These are phyloP conservation scores for Vitis amurensis DNA, from an alignment of 164 flowering plant species.

Conservation along the genomic window DNA sequence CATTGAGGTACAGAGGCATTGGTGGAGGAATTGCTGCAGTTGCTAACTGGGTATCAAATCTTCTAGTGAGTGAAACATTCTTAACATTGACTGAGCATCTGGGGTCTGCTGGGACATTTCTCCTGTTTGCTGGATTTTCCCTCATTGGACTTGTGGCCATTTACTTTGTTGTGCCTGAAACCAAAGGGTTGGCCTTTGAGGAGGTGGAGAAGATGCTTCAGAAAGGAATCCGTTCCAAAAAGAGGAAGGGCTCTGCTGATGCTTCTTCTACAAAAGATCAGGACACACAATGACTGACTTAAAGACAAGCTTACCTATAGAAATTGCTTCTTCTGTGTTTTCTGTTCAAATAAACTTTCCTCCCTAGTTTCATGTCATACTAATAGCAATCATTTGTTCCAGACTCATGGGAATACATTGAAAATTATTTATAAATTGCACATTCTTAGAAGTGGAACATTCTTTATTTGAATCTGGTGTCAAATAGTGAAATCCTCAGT, in stretches of 20 bases:
- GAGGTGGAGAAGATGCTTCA: conserved; percentile 66
- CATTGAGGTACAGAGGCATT: conserved; percentile 66
- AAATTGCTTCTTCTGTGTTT: too few relatives aligned
- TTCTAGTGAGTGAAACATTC: conserved; percentile 65
- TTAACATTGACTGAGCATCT: conserved; percentile 61
- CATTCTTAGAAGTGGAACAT: too few relatives aligned
- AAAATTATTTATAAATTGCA: too few relatives aligned
- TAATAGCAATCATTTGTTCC: too few relatives aligned
- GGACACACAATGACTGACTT: too few relatives aligned
- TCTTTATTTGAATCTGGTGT: too few relatives aligned
- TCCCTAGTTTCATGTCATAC: too few relatives aligned
- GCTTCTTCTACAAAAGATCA: too few relatives aligned
- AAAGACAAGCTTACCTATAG: too few relatives aligned
- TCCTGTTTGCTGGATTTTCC: conserved; percentile 62
- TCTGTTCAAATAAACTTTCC: too few relatives aligned
- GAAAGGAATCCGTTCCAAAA: conserved; percentile 18
- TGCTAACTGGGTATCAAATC: conserved; percentile 76
- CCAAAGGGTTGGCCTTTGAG: conserved; percentile 63
- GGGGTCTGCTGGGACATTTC: conserved; percentile 69
- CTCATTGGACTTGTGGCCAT: conserved; percentile 28
- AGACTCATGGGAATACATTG: too few relatives aligned
- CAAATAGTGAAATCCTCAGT: too few relatives aligned
- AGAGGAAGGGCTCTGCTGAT: background rate
- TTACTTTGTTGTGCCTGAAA: conserved; percentile 56
- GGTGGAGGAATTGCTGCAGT: conserved; percentile 92